phyloP scores from a whole-genome alignment of 192 early-diverging fungal genomes.

The Umbelopsis sp. region DNA sequence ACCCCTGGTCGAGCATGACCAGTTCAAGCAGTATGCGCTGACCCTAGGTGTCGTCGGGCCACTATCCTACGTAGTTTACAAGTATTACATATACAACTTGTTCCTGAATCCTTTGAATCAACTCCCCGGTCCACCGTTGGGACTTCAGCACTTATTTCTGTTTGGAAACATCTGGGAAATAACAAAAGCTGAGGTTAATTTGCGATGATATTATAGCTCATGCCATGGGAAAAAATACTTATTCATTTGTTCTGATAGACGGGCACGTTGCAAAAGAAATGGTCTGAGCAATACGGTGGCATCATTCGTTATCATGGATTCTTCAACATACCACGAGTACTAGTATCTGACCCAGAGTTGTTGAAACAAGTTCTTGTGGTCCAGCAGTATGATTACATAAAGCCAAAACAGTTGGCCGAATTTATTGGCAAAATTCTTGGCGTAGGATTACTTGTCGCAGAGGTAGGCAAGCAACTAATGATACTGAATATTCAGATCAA shows the following conservation, averaged over 20 bases:
- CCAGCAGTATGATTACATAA: slow-evolving; percentile 50
- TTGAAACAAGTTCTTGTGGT: slow-evolving; percentile 49
- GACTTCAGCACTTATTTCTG: slow-evolving; percentile 40
- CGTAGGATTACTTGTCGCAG: slow-evolving; percentile 52
- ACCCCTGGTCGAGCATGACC: neutral
- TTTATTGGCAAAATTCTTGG: slow-evolving; percentile 46
- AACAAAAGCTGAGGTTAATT: slow-evolving; percentile 40
- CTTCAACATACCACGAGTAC: slow-evolving; percentile 41
- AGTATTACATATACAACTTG: slow-evolving; percentile 40
- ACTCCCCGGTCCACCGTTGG: slow-evolving; percentile 54
- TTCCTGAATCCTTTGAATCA: slow-evolving; percentile 44
- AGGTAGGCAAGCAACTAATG: slow-evolving; percentile 28
- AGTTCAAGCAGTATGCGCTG: neutral
- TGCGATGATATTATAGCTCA: neutral
- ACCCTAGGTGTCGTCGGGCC: neutral
- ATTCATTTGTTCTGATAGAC: slow-evolving; percentile 5
- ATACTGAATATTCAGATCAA: neutral
- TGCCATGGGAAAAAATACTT: neutral
- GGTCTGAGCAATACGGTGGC: slow-evolving; percentile 55
- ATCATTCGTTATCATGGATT: slow-evolving; percentile 51
- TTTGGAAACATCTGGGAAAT: slow-evolving; percentile 51
- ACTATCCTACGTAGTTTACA: slow-evolving; percentile 42
- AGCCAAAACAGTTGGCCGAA: slow-evolving; percentile 31
- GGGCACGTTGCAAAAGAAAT: slow-evolving; percentile 44
- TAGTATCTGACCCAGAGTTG: slow-evolving; percentile 52